These are phyloP conservation scores for Boletus fagicola DNA, from an alignment of 768 basidiomycete genomes.

Conservation along the genomic window DNA sequence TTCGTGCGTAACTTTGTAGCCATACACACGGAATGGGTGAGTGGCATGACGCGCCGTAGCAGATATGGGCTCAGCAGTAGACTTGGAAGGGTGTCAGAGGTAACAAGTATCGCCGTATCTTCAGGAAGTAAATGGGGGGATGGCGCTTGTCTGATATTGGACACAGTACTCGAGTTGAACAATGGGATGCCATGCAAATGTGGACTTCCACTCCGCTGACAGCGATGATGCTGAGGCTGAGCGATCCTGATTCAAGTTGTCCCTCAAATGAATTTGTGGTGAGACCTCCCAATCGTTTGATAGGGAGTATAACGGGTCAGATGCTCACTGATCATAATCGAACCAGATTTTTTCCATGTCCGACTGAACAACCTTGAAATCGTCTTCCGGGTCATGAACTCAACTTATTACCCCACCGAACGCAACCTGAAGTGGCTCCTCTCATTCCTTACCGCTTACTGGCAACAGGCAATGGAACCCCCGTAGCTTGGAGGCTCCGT, in stretches of 20 bases:
- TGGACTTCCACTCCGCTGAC: too few species aligned
- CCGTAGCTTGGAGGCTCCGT: not conserved
- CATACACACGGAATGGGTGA: not conserved
- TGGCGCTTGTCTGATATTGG: too few species aligned
- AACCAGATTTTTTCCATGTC: not conserved
- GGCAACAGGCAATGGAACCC: not conserved
- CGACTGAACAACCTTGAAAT: not conserved
- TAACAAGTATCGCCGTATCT: not conserved
- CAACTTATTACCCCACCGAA: not conserved
- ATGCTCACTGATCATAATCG: too few species aligned
- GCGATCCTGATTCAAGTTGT: too few species aligned
- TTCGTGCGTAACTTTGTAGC: not conserved
- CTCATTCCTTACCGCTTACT: not conserved
- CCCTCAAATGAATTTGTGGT: too few species aligned
- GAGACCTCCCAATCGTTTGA: too few species aligned
- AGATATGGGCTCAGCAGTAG: not conserved
- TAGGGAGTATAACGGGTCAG: too few species aligned
- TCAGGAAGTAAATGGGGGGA: too few species aligned
- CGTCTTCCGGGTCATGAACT: not conserved
- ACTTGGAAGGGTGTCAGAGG: not conserved
- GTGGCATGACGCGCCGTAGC: not conserved
- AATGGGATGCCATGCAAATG: too few species aligned
- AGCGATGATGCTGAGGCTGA: too few species aligned
- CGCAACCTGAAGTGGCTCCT: not conserved
- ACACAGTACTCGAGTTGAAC: too few species aligned